A percentile compares a stretch with the other conserved stretches of the same genome.
Evolutionary conservation across 192 early-diverging fungal species (phyloP).

Genomic region (Jimgerdemannia lactiflua): DNA sequence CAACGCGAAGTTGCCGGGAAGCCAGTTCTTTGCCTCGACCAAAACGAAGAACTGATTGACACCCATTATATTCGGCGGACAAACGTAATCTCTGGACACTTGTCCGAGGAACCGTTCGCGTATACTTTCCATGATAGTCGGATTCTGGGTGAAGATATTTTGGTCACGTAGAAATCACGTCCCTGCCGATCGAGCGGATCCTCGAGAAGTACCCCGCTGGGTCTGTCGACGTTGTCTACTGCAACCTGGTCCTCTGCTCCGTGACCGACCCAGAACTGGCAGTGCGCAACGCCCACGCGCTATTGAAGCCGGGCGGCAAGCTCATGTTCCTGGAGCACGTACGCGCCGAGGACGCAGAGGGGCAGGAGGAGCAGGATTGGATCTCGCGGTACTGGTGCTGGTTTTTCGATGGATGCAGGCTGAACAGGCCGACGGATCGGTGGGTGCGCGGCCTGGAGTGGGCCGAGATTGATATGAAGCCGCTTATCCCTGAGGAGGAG

Average conservation of each 20-base stretch:
- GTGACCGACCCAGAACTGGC: not conserved
- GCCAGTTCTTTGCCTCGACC: too few species aligned
- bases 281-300: not conserved
- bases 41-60: too few species aligned
- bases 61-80: too few species aligned
- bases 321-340: not conserved
- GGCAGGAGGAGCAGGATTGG: not conserved
- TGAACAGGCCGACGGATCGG: not conserved
- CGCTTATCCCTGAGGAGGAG: not conserved
- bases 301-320: not conserved
- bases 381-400: not conserved
- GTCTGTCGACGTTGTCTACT: not conserved
- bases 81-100: too few species aligned
- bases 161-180: not conserved
- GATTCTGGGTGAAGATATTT: too few species aligned
- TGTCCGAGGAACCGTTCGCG: too few species aligned
- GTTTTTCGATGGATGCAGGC: not conserved
- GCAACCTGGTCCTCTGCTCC: not conserved
- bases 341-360: not conserved
- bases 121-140: too few species aligned
- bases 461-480: not conserved
- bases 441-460: not conserved
- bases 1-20: too few species aligned
- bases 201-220: not conserved
- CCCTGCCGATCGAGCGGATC: not conserved